Evolutionary conservation across 371 early-diverging fungal species (phyloP).

Genomic region (Mucor piriformis): DNA sequence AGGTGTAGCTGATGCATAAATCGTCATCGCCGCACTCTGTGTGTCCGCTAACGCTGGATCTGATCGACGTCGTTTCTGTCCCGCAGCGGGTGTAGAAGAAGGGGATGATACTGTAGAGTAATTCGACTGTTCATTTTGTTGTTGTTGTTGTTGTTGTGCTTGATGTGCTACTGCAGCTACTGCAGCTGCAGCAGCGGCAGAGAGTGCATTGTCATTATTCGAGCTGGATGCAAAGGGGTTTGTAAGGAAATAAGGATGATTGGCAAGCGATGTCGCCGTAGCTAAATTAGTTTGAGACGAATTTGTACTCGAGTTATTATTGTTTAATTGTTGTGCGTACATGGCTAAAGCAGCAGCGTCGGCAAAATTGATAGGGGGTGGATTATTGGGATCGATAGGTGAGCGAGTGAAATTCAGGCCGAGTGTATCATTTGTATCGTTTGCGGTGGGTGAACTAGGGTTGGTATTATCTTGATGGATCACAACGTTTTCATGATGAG

Average conservation of each 20-base stretch:
- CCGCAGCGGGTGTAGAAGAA: background rate
- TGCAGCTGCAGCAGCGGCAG: slow-evolving; percentile 32
- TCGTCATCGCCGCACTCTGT: slow-evolving; percentile 52
- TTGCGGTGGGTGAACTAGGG: background rate
- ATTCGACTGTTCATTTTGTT: background rate
- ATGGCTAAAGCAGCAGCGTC: slow-evolving; percentile 49
- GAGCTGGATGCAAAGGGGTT: slow-evolving; percentile 11
- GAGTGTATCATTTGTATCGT: background rate
- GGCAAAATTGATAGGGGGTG: slow-evolving; percentile 34
- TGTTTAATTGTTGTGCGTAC: slow-evolving; percentile 41
- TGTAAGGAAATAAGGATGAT: slow-evolving; percentile 29
- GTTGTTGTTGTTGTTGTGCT: background rate
- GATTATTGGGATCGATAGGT: background rate
- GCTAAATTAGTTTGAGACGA: background rate
- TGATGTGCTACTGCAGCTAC: slow-evolving; percentile 17
- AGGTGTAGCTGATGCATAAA: slow-evolving; percentile 53
- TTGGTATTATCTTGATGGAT: background rate
- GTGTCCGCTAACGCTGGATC: slow-evolving; percentile 53
- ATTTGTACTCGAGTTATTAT: slow-evolving; percentile 1
- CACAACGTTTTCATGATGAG: background rate
- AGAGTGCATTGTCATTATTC: slow-evolving; percentile 17
- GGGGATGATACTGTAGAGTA: background rate
- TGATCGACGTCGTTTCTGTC: slow-evolving; percentile 46
- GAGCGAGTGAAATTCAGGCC: background rate
- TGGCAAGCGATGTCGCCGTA: slow-evolving; percentile 14